phyloP scores from a whole-genome alignment of 2,329 filamentous ascomycete species.

The Verticillium tricorpus region DNA sequence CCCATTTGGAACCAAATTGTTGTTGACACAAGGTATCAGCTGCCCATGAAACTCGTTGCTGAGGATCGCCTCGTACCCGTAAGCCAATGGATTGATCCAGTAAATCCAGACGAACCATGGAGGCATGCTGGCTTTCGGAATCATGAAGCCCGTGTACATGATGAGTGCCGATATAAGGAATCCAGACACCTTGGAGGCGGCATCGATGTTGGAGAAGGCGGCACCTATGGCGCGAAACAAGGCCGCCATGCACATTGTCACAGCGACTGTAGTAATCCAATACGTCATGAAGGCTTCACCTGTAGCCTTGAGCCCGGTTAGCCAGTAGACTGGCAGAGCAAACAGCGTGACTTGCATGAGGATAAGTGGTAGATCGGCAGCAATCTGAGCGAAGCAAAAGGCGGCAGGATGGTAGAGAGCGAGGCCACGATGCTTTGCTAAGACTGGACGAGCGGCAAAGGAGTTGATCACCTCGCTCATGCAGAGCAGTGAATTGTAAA shows the following conservation, averaged over 20 bases:
- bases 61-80: constrained; percentile 64
- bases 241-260: constrained; percentile 54
- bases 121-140: constrained; percentile 57
- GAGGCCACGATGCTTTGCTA: constrained; percentile 55
- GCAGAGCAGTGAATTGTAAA: constrained; percentile 58
- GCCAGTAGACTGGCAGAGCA: constrained; percentile 57
- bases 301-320: constrained; percentile 49
- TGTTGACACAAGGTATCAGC: constrained; percentile 42
- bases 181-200: constrained; percentile 52
- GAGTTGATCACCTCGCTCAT: constrained; percentile 64
- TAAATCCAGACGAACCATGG: constrained; percentile 60
- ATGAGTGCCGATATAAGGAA: constrained; percentile 45
- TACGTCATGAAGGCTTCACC: constrained; percentile 58
- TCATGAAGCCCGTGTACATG: constrained; percentile 62
- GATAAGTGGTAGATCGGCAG: constrained; percentile 51
- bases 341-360: constrained; percentile 56
- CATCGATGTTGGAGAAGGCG: constrained; percentile 51
- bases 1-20: constrained; percentile 47
- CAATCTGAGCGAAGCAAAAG: constrained; percentile 53
- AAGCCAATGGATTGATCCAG: constrained; percentile 64
- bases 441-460: constrained; percentile 55
- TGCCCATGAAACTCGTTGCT: constrained; percentile 66
- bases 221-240: constrained; percentile 54
- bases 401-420: constrained; percentile 55
- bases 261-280: constrained; percentile 47